Base-by-base conservation (phyloP, 805 yeast genomes). In the Starmerella tilneyi region DNA sequence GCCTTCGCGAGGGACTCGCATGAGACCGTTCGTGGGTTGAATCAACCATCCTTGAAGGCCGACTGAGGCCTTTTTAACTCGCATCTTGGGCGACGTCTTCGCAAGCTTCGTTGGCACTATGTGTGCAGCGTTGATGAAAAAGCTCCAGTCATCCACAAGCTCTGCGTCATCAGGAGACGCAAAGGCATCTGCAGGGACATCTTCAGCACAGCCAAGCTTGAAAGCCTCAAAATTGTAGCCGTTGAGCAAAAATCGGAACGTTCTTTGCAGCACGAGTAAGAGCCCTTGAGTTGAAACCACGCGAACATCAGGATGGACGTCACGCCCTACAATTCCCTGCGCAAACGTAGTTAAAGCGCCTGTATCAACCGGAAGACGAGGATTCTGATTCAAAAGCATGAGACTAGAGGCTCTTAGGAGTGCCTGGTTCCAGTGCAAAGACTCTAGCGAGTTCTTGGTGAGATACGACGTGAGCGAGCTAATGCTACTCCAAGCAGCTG, bases 241-340 rank as follows among this genome's bases (percentile, higher is more conserved):
- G 46, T 63, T 67, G 3, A 63, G 59, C 3, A 78, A 75, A 17
- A 74, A 61, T 0, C 66, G 57, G 23, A 69, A 62, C 6, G 75
- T 52, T 44, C 74, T 73, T 46, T 67, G 66, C 20, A 76, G 57
- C 5, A 79, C 51, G n/a, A 73, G 69, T 2, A 79, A 79, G 62
- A 16, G 82, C 78, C 29, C 75, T 59, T 45, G 77, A 70, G 1
- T 83, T 68, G 36, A 84, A 63, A 2, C 71, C 63, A 0, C 19
- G 2, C 49, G 47, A 19, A 44, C 45, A 17, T 46, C 46, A 1
- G 52, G 52, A 32, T 49, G 52, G 11, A 37, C 19, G n/a, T 5
- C 4, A 15, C 95, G 94, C 59, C 52, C 46, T 17, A 61, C 56
- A 38, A 51, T 48, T 5, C 60, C 62, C 7, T 48, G 43, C 17